Conservation (phyloP, 208 protist genomes). For the Trypanosomatidae sp. region DNA sequence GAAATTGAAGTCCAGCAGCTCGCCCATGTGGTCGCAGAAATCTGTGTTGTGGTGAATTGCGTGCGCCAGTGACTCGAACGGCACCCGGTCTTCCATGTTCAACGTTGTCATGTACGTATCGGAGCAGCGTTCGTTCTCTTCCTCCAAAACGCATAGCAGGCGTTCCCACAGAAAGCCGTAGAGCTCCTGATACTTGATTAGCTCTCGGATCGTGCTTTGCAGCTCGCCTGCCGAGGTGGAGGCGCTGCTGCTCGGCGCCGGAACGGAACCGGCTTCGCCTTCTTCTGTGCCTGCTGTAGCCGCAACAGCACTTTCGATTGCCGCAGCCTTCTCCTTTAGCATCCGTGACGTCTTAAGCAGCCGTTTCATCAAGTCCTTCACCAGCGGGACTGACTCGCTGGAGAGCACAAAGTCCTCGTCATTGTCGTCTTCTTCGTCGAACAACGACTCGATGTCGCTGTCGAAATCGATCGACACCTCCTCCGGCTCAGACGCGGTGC, state of each 20-base stretch:
- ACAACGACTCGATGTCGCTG: conserved; percentile 25
- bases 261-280: not conserved
- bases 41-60: conserved; percentile 71
- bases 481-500: conserved; percentile 8
- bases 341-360: conserved; percentile 26
- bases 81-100: conserved; percentile 74
- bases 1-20: conserved; percentile 49
- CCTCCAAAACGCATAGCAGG: conserved; percentile 57
- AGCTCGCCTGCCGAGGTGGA: conserved; percentile 9
- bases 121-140: conserved; percentile 69
- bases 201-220: conserved; percentile 7
- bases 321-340: conserved; percentile 18
- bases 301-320: conserved; percentile 14
- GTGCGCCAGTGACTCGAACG: conserved; percentile 75
- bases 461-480: conserved; percentile 26
- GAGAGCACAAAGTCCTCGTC: conserved; percentile 38
- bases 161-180: conserved; percentile 37
- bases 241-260: conserved; percentile 1
- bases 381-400: conserved; percentile 25
- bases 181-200: conserved; percentile 14
- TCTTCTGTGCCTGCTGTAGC: conserved; percentile 7
- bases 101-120: conserved; percentile 73
- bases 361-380: conserved; percentile 50
- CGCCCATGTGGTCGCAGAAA: conserved; percentile 81
- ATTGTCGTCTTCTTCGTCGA: conserved; percentile 33